Conservation (phyloP, 1,284 basidiomycete species). For the Microbotryum silenes-acaulis region DNA sequence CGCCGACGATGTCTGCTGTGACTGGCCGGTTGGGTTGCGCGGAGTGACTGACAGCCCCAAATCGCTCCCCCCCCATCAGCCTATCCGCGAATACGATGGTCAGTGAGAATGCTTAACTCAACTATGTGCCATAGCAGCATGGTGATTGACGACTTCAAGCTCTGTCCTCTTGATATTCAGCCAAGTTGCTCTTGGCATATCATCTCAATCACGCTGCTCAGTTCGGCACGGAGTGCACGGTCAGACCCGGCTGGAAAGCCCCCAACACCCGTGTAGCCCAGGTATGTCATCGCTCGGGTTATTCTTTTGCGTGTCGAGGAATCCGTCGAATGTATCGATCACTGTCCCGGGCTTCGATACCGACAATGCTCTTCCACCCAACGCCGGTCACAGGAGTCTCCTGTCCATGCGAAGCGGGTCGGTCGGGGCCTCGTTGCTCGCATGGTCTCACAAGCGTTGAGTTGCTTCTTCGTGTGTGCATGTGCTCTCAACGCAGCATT, state of each 20-base stretch:
- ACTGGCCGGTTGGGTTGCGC: background rate
- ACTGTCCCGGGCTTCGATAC: background rate
- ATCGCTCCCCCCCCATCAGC: slow-evolving; percentile 4
- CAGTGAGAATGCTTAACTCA: background rate
- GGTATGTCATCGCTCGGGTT: slow-evolving; percentile 29
- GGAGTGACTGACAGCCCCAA: background rate
- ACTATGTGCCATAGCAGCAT: background rate
- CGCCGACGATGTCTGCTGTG: background rate
- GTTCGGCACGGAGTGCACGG: slow-evolving; percentile 46
- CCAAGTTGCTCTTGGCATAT: slow-evolving; percentile 86
- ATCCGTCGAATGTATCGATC: background rate
- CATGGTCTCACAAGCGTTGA: background rate
- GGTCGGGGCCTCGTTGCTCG: background rate
- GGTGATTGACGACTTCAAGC: background rate
- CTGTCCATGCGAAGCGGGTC: background rate
- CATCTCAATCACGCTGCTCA: slow-evolving; percentile 81
- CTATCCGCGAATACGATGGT: slow-evolving; percentile 34
- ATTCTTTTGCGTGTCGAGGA: background rate
- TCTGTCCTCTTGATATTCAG: background rate
- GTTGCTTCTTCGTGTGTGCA: background rate
- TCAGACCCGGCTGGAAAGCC: slow-evolving; percentile 52
- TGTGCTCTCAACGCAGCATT: too few species aligned
- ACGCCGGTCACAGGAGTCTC: background rate
- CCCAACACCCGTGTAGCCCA: slow-evolving; percentile 54
- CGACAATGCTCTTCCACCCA: background rate